These are phyloP conservation scores for Penicillium sp. DNA, from an alignment of 2,329 filamentous ascomycete genomes.

Conservation along the genomic window DNA sequence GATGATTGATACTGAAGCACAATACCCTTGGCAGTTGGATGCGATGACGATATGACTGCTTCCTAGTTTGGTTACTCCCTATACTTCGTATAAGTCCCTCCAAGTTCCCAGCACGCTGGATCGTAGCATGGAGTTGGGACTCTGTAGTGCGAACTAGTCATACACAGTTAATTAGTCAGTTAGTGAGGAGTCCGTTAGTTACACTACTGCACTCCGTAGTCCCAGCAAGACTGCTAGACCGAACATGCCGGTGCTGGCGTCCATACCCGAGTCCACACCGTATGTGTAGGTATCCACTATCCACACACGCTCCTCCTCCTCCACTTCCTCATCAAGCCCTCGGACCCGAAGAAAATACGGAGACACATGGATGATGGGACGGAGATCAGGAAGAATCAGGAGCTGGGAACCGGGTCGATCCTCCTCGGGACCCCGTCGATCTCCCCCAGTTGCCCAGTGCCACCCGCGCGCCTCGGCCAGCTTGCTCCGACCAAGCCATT, in stretches of 20 bases:
- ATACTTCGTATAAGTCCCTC: neutral
- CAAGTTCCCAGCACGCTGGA: conserved; percentile 1
- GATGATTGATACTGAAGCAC: neutral
- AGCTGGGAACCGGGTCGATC: conserved; percentile 10
- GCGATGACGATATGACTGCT: conserved; percentile 2
- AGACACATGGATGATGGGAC: conserved; percentile 7
- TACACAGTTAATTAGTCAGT: neutral
- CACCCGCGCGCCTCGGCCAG: conserved; percentile 3
- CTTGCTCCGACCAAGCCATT: neutral
- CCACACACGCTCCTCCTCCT: neutral
- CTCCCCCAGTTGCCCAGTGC: neutral
- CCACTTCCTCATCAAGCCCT: neutral
- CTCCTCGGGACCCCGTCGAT: conserved; percentile 8
- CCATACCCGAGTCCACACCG: neutral
- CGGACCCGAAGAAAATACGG: neutral
- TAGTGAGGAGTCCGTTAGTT: too few species aligned
- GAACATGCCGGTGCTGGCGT: neutral
- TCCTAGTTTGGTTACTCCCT: neutral
- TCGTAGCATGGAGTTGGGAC: neutral
- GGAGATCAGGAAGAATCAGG: neutral
- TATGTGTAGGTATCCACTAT: neutral
- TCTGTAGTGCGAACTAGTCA: neutral
- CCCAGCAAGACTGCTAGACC: neutral
- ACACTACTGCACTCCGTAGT: neutral
- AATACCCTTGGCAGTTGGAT: neutral